Evolutionary conservation across 192 early-diverging fungal genomes (phyloP), one percentile per base, ranked within the genome.

Genomic region (Coemansia sp.): DNA sequence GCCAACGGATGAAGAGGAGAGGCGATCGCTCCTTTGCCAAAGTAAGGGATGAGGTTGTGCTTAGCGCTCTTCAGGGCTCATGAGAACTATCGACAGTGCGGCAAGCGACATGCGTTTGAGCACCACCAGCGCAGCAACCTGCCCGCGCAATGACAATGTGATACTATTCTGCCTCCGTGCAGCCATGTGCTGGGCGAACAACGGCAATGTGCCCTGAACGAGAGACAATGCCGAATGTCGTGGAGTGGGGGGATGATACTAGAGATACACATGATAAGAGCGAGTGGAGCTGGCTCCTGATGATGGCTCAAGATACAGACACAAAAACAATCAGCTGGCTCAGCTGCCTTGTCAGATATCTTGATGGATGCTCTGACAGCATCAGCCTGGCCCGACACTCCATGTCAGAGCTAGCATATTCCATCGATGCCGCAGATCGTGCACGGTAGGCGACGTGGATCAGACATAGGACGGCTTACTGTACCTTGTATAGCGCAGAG

Each of bases 281-380:
- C 11, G 8, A 33, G 54, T 3, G 49, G 49, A 51, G 49, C 49
- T 51, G 49, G 49, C 49, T 24, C 49, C 49, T 2, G 16, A 57
- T 57, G 54, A 57, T 57, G 54, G 54, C 54, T 57, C 54, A 57
- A 31, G 54, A 57, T 57, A 57, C 29, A 57, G 54, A 6, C 29
- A 15, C 1, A 57, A 31, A 57, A 33, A 18, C 54, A 57, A 33
- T 33, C 54, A 57, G 49, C 24, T 51, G 49, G 49, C 49, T 20
- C 49, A 9, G 49, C 49, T 20, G 49, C 22, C 10, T 22, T 51
- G 49, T 20, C 20, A 51, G 49, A 51, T 22, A 51, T 20, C n/a
- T 51, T 24, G 20, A 51, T 24, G 22, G 20, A 51, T 3, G 13
- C 15, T 31, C 54, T 31, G 54, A 31, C 54, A 16, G 29, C 54